Evolutionary conservation across 495 filamentous ascomycete genomes (phyloP).

Genomic region (Thermochaetoides thermophila): DNA sequence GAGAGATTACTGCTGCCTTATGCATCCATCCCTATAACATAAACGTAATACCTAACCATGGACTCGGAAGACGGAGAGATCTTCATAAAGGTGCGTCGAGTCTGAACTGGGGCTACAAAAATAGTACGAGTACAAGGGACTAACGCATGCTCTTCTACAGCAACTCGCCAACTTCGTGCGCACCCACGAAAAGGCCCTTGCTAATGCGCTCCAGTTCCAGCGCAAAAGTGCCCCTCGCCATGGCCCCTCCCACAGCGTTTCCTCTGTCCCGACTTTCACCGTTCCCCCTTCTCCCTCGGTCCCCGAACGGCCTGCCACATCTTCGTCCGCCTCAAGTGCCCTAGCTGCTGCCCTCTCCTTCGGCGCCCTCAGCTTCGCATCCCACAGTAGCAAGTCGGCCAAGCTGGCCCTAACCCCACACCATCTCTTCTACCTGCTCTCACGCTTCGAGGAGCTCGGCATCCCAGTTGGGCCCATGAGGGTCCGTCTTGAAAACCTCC

Average conservation of each 20-base stretch:
- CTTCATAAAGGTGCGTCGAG: slow-evolving; percentile 60
- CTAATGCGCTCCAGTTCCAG: slow-evolving; percentile 80
- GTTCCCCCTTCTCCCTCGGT: slow-evolving; percentile 33
- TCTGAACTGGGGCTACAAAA: not conserved
- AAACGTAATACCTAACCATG: slow-evolving; percentile 33
- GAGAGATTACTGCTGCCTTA: slow-evolving; percentile 16
- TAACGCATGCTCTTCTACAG: slow-evolving; percentile 30
- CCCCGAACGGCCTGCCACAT: slow-evolving; percentile 37
- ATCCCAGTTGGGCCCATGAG: slow-evolving; percentile 92
- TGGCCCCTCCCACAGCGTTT: slow-evolving; percentile 42
- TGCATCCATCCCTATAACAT: slow-evolving; percentile 21
- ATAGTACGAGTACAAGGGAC: not conserved
- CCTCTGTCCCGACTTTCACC: slow-evolving; percentile 32
- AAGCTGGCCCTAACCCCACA: slow-evolving; percentile 93
- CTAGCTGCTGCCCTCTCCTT: slow-evolving; percentile 77
- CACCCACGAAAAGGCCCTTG: slow-evolving; percentile 91
- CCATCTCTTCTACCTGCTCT: slow-evolving; percentile 90
- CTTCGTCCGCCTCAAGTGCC: slow-evolving; percentile 54
- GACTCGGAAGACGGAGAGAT: slow-evolving; percentile 79
- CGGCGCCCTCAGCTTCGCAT: slow-evolving; percentile 68
- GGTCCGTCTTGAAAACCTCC: slow-evolving; percentile 84
- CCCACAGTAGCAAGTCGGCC: slow-evolving; percentile 68
- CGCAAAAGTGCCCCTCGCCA: slow-evolving; percentile 49
- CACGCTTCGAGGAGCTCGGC: slow-evolving; percentile 81
- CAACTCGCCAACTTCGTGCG: slow-evolving; percentile 91